Conservation (phyloP, 164 flowering plant species). For the Malania oleifera region DNA sequence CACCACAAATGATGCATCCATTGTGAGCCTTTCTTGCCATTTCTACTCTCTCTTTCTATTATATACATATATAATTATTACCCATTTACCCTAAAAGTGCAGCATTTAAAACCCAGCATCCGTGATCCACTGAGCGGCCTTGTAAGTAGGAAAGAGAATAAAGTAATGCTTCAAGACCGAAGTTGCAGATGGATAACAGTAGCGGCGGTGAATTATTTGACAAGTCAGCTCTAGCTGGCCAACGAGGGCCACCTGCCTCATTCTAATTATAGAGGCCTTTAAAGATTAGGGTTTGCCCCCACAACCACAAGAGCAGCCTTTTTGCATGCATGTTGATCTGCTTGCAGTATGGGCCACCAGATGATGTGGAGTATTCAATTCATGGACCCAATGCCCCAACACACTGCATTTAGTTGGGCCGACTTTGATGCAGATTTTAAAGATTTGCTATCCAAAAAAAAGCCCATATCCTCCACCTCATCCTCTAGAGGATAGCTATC, state of each 20-base stretch:
- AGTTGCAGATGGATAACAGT: constrained; percentile 5
- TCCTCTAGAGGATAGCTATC: no score
- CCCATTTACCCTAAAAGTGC: constrained; percentile 4
- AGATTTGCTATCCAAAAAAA: no score
- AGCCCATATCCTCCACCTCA: neutral
- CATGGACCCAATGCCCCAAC: no score
- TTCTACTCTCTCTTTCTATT: neutral
- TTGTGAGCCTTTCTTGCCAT: no score
- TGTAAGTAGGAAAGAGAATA: no score
- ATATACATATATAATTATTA: neutral
- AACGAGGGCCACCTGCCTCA: constrained; percentile 5
- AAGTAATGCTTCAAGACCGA: neutral
- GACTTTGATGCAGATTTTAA: no score
- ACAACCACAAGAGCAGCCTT: constrained; percentile 8
- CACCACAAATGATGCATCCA: no score
- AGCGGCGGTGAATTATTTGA: constrained; percentile 13
- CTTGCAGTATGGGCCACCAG: no score
- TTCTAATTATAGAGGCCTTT: constrained; percentile 10
- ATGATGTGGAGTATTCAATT: no score
- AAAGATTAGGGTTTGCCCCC: constrained; percentile 1
- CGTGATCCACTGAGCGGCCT: no score
- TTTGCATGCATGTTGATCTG: constrained; percentile 1
- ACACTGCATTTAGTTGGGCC: no score
- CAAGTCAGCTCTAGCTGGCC: constrained; percentile 22
- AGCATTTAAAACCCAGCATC: no score